These are phyloP conservation scores for Thermomyces lanuginosus DNA, from an alignment of 2,329 filamentous ascomycete species.

Conservation along the genomic window DNA sequence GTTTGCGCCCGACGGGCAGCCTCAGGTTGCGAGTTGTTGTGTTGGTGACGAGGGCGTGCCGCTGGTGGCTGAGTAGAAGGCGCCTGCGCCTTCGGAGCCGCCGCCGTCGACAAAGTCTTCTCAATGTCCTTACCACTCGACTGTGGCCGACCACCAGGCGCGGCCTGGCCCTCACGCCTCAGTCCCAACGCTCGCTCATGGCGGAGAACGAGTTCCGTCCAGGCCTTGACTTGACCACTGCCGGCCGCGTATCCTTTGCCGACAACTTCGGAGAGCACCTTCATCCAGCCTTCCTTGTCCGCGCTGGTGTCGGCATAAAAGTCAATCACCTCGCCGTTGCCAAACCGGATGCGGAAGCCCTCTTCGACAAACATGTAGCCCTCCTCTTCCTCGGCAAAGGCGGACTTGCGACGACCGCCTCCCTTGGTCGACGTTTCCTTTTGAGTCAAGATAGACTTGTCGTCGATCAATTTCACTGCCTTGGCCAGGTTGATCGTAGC, in stretches of 20 bases:
- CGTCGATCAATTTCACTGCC: slow-evolving; percentile 83
- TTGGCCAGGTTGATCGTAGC: slow-evolving; percentile 95
- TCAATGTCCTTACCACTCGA: no score
- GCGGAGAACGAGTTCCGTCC: slow-evolving; percentile 45
- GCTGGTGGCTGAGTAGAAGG: slow-evolving; percentile 16
- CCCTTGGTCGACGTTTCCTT: slow-evolving; percentile 63
- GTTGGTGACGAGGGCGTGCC: slow-evolving; percentile 21
- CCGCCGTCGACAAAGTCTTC: no score
- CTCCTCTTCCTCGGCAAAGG: slow-evolving; percentile 94
- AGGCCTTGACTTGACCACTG: slow-evolving; percentile 35
- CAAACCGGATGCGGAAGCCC: slow-evolving; percentile 95
- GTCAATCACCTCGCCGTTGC: slow-evolving; percentile 94
- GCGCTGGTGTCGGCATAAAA: slow-evolving; percentile 84
- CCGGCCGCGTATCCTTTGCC: slow-evolving; percentile 36
- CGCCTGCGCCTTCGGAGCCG: slow-evolving; percentile 14
- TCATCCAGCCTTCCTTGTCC: slow-evolving; percentile 93
- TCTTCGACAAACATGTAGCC: slow-evolving; percentile 99
- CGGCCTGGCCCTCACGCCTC: no score
- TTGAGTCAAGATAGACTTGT: slow-evolving; percentile 66
- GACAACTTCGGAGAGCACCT: slow-evolving; percentile 56
- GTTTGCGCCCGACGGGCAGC: slow-evolving; percentile 18
- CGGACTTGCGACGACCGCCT: slow-evolving; percentile 73
- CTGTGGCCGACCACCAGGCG: no score
- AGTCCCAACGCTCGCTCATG: no score
- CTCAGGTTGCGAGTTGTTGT: slow-evolving; percentile 26